phyloP scores from a whole-genome alignment of 2,329 filamentous ascomycete species.

The Hypoxylon sp. region DNA sequence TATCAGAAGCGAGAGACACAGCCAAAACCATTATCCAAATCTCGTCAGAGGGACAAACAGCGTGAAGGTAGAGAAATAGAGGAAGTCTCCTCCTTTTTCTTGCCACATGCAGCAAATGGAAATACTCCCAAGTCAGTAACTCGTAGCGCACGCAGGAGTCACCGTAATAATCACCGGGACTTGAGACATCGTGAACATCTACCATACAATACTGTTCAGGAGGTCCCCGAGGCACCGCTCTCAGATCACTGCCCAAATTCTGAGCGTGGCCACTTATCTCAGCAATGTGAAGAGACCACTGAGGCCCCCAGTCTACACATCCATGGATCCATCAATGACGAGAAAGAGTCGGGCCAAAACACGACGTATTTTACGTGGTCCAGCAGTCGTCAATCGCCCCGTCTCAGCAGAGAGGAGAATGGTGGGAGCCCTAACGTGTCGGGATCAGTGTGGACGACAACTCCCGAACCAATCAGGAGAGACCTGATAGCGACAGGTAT shows the following conservation, averaged over 20 bases:
- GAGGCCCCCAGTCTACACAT: not conserved
- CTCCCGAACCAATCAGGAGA: conserved; percentile 41
- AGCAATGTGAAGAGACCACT: not conserved
- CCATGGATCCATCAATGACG: conserved; percentile 7
- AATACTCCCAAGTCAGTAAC: conserved; percentile 16
- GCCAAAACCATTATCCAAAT: conserved; percentile 45
- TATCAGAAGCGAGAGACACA: conserved; percentile 40
- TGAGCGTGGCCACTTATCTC: not conserved
- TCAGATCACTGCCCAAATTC: not conserved
- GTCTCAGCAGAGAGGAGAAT: not conserved
- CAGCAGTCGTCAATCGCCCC: conserved; percentile 42
- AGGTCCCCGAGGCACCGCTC: not conserved
- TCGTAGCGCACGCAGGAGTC: conserved; percentile 11
- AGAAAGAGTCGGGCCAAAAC: conserved; percentile 33
- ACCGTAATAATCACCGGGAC: conserved; percentile 8
- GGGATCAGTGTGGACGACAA: conserved; percentile 34
- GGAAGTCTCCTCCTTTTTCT: conserved; percentile 55
- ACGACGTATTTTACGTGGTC: conserved; percentile 50
- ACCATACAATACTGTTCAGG: not conserved
- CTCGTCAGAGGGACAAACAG: conserved; percentile 43
- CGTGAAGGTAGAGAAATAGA: conserved; percentile 53
- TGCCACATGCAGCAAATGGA: conserved; percentile 31
- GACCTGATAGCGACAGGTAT: conserved; percentile 45
- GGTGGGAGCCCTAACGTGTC: conserved; percentile 7
- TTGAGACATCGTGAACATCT: conserved; percentile 15